Percentiles rank a stretch among this genome's conserved stretches.
Conservation (phyloP, 495 filamentous ascomycete species). For the Apodospora peruviana region DNA sequence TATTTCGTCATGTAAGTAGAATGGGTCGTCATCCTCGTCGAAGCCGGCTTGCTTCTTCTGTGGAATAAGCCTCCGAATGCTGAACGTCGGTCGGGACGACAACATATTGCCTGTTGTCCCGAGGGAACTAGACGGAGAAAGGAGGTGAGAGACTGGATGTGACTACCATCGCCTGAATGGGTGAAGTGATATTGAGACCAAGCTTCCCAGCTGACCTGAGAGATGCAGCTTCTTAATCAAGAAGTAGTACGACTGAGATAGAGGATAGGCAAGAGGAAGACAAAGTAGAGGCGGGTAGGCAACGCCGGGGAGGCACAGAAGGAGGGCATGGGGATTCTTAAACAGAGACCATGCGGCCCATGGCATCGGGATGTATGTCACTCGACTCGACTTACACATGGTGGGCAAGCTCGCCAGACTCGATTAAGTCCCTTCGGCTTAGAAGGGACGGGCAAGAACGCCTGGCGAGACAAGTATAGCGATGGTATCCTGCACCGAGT, state of each 20-base stretch:
- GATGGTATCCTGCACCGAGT: background rate
- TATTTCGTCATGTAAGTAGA: conserved; percentile 21
- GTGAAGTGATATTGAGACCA: background rate
- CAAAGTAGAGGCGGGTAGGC: background rate
- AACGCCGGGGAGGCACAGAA: background rate
- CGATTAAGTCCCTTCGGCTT: background rate
- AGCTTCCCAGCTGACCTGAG: background rate
- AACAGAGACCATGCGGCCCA: background rate
- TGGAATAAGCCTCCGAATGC: conserved; percentile 40
- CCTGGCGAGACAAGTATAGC: background rate
- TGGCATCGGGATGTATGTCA: conserved; percentile 1
- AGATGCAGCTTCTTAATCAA: background rate
- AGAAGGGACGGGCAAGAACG: background rate
- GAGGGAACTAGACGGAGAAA: conserved; percentile 4
- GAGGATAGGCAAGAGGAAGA: background rate
- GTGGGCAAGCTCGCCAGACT: background rate
- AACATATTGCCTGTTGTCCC: conserved; percentile 22
- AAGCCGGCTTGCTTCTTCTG: conserved; percentile 23
- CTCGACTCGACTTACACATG: background rate
- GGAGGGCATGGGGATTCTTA: background rate
- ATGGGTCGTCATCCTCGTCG: conserved; percentile 28
- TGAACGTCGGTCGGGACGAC: conserved; percentile 38
- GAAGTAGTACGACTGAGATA: background rate
- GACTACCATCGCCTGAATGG: conserved; percentile 2
- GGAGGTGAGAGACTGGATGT: conserved; percentile 4